Evolutionary conservation across 306 rosid genomes (phyloP), one percentile per base, ranked within the genome.

Genomic region (Sesbania bispinosa): DNA sequence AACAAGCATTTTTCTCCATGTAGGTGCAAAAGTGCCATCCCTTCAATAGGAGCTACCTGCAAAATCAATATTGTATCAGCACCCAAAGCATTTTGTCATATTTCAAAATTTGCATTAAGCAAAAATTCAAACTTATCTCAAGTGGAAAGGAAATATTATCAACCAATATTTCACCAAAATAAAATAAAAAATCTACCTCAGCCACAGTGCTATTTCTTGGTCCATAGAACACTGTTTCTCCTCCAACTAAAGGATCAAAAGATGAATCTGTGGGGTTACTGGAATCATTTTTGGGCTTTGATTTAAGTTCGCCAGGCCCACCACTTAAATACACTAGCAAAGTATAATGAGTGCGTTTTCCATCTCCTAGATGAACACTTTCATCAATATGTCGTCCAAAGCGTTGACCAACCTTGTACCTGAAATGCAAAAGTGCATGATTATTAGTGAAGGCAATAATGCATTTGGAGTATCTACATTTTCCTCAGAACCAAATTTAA

Each of bases 351-450:
- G 98, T 87, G 68, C 81, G 80, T 73, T 87, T 94, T 57, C 93
- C 93, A 21, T 81, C 92, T 41, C 80, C 97, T 70, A 91, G 85
- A 84, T 87, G 66, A 69, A 79, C 85, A 71, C 97, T 86, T 81
- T 87, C 98, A 71, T 94, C 97, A 70, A 94, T 89, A 86, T 94
- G 98, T 42, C 91, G 84, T 62, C 97, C 98, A 80, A 94, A 94
- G 4, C 87, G 82, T 68, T 94, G 97, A 62, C 98, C 96, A 67
- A 59, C 89, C 62, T 85, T 86, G 89, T 90, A 94, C 83, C 97
- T 94, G 45, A 66, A 77, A 74, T 41, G 6, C 70, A 63, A 13
- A 47, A 67, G 57, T 50, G 15, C 27, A 60, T 30, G 43, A 68
- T 71, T 21, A 46, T 58, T 64, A 53, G 75, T 71, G 59, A 73